Percentiles rank a stretch among this genome's conserved stretches.
These are phyloP conservation scores for Sugiyamaella lignohabitans DNA, from an alignment of 805 yeast genomes.

Conservation along the genomic window DNA sequence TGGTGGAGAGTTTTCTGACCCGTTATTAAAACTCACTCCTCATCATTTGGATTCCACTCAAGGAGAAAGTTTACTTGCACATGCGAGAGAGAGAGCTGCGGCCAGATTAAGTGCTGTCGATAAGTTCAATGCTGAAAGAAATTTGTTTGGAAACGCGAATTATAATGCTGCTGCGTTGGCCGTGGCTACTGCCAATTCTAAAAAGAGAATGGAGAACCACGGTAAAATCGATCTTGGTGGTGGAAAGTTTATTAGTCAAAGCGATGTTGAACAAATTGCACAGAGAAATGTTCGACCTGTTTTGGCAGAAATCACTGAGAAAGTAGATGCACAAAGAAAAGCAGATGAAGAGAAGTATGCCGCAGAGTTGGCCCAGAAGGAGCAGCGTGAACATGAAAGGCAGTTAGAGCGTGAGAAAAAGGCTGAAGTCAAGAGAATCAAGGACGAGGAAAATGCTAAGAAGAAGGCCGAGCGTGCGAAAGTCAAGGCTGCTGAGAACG, in stretches of 20 bases:
- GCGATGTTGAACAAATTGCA: constrained; percentile 77
- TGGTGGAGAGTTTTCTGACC: constrained; percentile 13
- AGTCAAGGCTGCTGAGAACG: constrained; percentile 18
- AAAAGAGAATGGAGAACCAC: constrained; percentile 45
- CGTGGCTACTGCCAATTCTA: constrained; percentile 63
- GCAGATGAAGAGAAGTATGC: constrained; percentile 42
- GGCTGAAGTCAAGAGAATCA: constrained; percentile 23
- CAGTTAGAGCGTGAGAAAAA: constrained; percentile 16
- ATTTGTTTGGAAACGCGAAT: constrained; percentile 41
- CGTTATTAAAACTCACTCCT: constrained; percentile 15
- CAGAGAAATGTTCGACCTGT: constrained; percentile 76
- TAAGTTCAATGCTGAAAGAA: constrained; percentile 37
- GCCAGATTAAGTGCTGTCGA: constrained; percentile 37
- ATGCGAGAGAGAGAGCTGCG: constrained; percentile 48
- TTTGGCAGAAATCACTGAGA: constrained; percentile 59
- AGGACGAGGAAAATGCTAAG: constrained; percentile 20
- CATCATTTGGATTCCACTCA: constrained; percentile 14
- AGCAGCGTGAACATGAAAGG: constrained; percentile 14
- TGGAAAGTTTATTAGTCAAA: constrained; percentile 68
- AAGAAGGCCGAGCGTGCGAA: constrained; percentile 22
- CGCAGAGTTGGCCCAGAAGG: constrained; percentile 27
- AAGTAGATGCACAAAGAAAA: constrained; percentile 64
- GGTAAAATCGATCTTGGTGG: constrained; percentile 79
- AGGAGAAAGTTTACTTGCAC: constrained; percentile 39
- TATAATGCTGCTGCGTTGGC: constrained; percentile 69